These are phyloP conservation scores for Cladosporium sp. DNA, from an alignment of 2,329 filamentous ascomycete genomes.

Conservation along the genomic window DNA sequence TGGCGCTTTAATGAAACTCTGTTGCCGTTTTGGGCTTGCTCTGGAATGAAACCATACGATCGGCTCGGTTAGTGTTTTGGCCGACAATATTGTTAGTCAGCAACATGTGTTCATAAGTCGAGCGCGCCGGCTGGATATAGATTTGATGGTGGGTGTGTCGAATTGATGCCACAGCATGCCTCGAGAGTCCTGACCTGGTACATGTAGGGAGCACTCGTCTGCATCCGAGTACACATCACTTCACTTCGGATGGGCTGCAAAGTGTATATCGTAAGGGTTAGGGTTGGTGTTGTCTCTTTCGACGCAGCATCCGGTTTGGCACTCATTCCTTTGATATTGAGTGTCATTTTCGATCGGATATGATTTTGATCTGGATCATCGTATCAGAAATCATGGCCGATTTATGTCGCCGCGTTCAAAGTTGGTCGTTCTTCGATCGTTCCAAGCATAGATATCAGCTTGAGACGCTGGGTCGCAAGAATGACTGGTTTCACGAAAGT, in stretches of 20 bases:
- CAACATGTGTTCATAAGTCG: neutral
- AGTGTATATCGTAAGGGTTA: neutral
- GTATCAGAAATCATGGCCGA: neutral
- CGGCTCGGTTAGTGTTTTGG: neutral
- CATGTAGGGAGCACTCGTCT: neutral
- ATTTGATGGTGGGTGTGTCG: neutral
- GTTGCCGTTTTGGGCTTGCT: neutral
- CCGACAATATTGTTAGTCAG: neutral
- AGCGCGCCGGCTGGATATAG: neutral
- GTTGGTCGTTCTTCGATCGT: neutral
- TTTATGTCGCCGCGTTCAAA: neutral
- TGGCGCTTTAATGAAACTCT: slow-evolving; percentile 10
- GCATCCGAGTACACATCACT: neutral
- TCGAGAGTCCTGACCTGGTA: neutral
- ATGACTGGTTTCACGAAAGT: neutral
- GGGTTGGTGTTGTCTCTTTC: neutral
- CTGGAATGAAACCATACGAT: neutral
- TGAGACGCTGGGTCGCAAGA: neutral
- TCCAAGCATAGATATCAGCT: neutral
- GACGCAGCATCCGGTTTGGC: neutral
- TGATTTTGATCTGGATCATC: neutral
- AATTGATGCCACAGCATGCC: neutral
- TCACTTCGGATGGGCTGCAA: neutral
- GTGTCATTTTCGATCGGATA: neutral
- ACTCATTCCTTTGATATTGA: neutral